phyloP scores from a whole-genome alignment of 192 early-diverging fungal species.

The Anaeromyces robustus region DNA sequence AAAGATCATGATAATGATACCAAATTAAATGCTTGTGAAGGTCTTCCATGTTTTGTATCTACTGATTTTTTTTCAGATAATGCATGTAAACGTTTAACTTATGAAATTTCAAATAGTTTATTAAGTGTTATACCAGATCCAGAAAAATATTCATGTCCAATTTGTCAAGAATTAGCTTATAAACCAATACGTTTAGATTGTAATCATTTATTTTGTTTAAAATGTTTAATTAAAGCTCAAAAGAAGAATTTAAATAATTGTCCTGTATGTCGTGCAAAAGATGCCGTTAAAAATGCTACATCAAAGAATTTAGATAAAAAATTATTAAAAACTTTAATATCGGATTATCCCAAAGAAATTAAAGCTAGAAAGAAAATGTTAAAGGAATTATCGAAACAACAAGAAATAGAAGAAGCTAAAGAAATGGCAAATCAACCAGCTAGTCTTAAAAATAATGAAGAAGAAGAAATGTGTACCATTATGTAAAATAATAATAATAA shows the following conservation, averaged over 20 bases:
- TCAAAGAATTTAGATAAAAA: background rate
- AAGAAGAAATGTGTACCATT: background rate
- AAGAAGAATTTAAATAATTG: slow-evolving; percentile 45
- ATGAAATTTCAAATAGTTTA: slow-evolving; percentile 41
- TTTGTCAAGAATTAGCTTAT: slow-evolving; percentile 60
- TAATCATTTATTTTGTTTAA: slow-evolving; percentile 61
- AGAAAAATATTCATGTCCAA: slow-evolving; percentile 66
- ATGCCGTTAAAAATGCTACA: slow-evolving; percentile 38
- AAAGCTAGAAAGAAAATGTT: background rate
- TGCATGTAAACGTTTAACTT: slow-evolving; percentile 35
- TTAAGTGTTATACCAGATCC: slow-evolving; percentile 60
- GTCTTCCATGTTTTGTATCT: slow-evolving; percentile 28
- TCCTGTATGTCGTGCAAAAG: slow-evolving; percentile 50
- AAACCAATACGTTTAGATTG: slow-evolving; percentile 61
- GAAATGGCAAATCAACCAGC: background rate
- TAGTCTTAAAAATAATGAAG: background rate
- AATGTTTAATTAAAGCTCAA: slow-evolving; percentile 62
- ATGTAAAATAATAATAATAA: background rate
- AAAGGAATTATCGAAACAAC: background rate
- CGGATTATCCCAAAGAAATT: background rate
- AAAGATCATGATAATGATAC: slow-evolving; percentile 84
- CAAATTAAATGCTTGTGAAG: slow-evolving; percentile 23
- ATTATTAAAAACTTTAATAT: background rate
- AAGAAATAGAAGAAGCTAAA: background rate
- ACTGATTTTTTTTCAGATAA: slow-evolving; percentile 24